Conservation (phyloP, 495 filamentous ascomycete genomes). For the Corynascus novoguineensis region DNA sequence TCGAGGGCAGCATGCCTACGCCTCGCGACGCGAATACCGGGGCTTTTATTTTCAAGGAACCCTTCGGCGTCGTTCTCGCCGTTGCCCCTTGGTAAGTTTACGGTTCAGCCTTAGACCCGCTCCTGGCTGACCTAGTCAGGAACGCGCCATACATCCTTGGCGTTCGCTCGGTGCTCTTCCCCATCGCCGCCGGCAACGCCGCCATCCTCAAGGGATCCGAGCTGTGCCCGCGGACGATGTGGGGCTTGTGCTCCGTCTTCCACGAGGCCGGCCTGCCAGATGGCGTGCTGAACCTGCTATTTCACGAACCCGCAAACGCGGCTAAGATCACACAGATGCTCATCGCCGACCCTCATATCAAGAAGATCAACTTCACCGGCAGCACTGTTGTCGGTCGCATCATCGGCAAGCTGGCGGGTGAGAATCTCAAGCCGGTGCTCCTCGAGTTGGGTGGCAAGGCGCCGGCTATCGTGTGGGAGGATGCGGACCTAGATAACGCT, state of each 20-base stretch:
- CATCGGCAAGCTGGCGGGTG: constrained; percentile 53
- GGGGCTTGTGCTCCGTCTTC: constrained; percentile 63
- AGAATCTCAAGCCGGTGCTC: constrained; percentile 62
- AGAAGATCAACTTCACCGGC: constrained; percentile 67
- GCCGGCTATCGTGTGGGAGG: constrained; percentile 58
- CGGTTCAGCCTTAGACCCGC: neutral
- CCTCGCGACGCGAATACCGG: constrained; percentile 48
- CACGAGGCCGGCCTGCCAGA: constrained; percentile 65
- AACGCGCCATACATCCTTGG: constrained; percentile 72
- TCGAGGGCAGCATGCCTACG: constrained; percentile 59
- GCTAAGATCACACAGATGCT: constrained; percentile 50
- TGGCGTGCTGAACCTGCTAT: constrained; percentile 56
- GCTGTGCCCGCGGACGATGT: constrained; percentile 68
- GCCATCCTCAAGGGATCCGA: constrained; percentile 61
- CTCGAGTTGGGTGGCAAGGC: constrained; percentile 67
- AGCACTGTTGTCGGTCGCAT: constrained; percentile 54
- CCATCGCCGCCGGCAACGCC: constrained; percentile 72
- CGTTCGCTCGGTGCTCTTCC: constrained; percentile 60
- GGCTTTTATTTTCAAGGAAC: constrained; percentile 74
- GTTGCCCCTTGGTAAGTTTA: constrained; percentile 73
- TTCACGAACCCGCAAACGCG: constrained; percentile 48
- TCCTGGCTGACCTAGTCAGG: constrained; percentile 39
- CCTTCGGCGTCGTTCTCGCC: constrained; percentile 72
- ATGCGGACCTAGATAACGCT: constrained; percentile 57
- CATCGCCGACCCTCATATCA: constrained; percentile 50